Percentiles rank a stretch among this genome's conserved stretches.
Evolutionary conservation across 2,329 filamentous ascomycete genomes (phyloP).

Genomic region (Fusarium udum): DNA sequence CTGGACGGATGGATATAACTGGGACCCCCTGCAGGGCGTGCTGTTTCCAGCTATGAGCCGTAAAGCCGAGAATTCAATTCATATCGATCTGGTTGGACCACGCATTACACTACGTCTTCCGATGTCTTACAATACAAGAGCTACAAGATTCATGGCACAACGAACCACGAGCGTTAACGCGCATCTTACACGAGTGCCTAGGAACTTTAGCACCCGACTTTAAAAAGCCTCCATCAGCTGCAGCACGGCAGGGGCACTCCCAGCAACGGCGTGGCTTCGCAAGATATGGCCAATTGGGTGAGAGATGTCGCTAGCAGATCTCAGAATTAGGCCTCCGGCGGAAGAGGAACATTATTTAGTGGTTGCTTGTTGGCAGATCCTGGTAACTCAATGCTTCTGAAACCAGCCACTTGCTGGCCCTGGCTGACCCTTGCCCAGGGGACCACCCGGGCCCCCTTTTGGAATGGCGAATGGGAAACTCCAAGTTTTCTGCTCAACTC

Average conservation of each 20-base stretch:
- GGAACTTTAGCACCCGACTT: not conserved
- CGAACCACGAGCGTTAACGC: slow-evolving; percentile 27
- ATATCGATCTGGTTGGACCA: slow-evolving; percentile 16
- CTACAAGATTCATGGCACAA: slow-evolving; percentile 5
- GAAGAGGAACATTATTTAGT: slow-evolving; percentile 27
- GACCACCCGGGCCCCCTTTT: slow-evolving; percentile 20
- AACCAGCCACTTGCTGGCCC: slow-evolving; percentile 39
- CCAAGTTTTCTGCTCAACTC: slow-evolving; percentile 23
- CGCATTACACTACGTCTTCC: not conserved
- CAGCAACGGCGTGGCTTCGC: slow-evolving; percentile 24
- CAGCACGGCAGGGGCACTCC: slow-evolving; percentile 27
- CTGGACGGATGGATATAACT: slow-evolving; percentile 3
- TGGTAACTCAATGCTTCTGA: slow-evolving; percentile 35
- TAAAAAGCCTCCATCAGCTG: not conserved
- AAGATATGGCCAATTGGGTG: slow-evolving; percentile 34
- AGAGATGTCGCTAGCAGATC: slow-evolving; percentile 35
- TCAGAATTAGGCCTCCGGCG: slow-evolving; percentile 28
- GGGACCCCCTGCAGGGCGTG: slow-evolving; percentile 3
- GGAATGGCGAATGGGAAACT: slow-evolving; percentile 17
- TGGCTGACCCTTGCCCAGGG: slow-evolving; percentile 30
- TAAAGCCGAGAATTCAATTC: slow-evolving; percentile 21
- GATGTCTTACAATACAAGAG: slow-evolving; percentile 10
- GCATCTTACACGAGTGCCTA: not conserved
- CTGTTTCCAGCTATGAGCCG: slow-evolving; percentile 18
- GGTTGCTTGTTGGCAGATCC: slow-evolving; percentile 28